phyloP scores from a whole-genome alignment of 2,329 filamentous ascomycete species.

The Pestalotiopsis sp. region DNA sequence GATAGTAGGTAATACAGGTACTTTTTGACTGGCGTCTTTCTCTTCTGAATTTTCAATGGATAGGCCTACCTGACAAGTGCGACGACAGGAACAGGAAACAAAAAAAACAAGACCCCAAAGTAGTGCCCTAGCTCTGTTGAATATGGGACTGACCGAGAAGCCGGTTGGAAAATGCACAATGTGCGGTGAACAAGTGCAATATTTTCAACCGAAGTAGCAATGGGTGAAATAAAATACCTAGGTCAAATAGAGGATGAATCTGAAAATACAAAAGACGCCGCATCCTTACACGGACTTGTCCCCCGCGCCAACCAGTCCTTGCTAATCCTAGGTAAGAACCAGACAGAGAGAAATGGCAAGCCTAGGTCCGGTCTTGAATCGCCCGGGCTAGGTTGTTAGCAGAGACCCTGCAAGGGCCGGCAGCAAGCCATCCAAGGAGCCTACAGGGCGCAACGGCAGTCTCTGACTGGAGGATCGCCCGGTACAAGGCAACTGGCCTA shows the following conservation, averaged over 20 bases:
- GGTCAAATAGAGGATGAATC: too few relatives aligned
- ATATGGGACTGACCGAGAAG: background rate
- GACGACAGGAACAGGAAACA: background rate
- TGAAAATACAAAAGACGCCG: too few relatives aligned
- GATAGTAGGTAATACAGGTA: background rate
- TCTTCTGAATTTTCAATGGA: background rate
- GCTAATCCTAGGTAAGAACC: too few relatives aligned
- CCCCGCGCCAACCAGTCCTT: constrained; percentile 25
- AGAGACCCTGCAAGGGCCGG: constrained; percentile 12
- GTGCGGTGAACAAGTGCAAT: constrained; percentile 33
- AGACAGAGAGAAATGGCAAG: too few relatives aligned
- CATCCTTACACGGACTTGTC: constrained; percentile 34
- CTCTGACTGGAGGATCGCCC: constrained; percentile 22
- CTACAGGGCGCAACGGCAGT: constrained; percentile 20
- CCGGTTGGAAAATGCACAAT: constrained; percentile 6
- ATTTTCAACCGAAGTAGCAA: constrained; percentile 42
- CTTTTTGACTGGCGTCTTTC: background rate
- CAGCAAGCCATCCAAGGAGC: constrained; percentile 12
- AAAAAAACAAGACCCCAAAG: background rate
- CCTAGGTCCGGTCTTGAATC: background rate
- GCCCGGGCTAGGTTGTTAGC: background rate
- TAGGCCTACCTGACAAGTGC: background rate
- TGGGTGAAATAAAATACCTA: background rate
- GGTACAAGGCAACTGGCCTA: constrained; percentile 31
- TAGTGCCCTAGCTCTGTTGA: background rate